These are phyloP conservation scores for Leccinum truebloodii DNA, from an alignment of 768 basidiomycete species.

Conservation along the genomic window DNA sequence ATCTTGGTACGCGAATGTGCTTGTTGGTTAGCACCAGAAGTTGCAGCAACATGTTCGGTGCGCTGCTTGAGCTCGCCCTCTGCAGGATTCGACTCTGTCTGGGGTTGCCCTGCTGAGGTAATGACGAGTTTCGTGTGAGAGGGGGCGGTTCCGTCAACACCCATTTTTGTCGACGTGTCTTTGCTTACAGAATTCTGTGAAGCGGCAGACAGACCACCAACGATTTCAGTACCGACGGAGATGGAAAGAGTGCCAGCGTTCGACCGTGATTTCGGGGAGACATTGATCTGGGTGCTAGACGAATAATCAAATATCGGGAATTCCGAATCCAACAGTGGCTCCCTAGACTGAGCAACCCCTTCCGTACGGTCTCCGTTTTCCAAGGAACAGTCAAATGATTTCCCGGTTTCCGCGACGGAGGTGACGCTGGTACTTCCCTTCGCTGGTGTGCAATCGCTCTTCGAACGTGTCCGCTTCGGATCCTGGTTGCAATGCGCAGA, in stretches of 20 bases:
- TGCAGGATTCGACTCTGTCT: neutral
- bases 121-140: neutral
- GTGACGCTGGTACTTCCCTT: conserved; percentile 14
- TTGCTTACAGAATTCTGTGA: neutral
- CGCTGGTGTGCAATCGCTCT: conserved; percentile 4
- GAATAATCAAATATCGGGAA: conserved; percentile 16
- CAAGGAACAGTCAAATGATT: neutral
- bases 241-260: conserved; percentile 4
- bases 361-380: neutral
- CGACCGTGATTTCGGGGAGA: conserved; percentile 9
- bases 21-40: neutral
- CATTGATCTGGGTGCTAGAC: conserved; percentile 17
- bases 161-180: neutral
- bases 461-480: neutral
- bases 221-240: neutral
- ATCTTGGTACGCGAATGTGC: neutral
- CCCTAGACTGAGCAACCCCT: neutral
- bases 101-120: neutral
- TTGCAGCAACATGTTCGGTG: neutral
- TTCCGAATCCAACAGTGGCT: neutral
- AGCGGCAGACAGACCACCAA: neutral
- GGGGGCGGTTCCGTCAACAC: neutral
- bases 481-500: neutral
- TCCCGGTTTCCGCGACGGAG: neutral
- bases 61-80: neutral